Conservation (phyloP, 768 basidiomycete genomes). For the Podaxis sp. region DNA sequence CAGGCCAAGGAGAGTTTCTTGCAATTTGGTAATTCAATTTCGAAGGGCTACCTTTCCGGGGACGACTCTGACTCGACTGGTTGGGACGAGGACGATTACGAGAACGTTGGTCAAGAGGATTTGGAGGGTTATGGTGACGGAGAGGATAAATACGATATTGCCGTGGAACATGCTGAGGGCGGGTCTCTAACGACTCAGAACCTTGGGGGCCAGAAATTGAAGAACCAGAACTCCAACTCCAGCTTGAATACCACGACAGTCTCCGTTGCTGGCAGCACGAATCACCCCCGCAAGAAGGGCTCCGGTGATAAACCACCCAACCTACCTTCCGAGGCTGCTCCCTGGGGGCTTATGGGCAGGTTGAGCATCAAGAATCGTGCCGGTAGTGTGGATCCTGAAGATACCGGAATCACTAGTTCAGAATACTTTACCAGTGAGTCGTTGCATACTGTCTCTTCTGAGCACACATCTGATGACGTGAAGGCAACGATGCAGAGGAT, state of each 20-base stretch:
- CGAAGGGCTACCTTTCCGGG: constrained; percentile 45
- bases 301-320: constrained; percentile 46
- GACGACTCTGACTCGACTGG: constrained; percentile 40
- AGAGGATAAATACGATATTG: constrained; percentile 34
- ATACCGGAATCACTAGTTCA: constrained; percentile 61
- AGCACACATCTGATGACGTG: neutral
- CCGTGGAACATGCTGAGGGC: constrained; percentile 38
- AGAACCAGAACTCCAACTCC: constrained; percentile 33
- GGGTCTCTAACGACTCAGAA: constrained; percentile 7
- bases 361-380: constrained; percentile 44
- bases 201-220: constrained; percentile 19
- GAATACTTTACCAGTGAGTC: constrained; percentile 66
- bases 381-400: constrained; percentile 31
- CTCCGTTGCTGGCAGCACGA: constrained; percentile 16
- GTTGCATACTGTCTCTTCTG: constrained; percentile 17
- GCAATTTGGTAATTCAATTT: constrained; percentile 58
- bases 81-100: constrained; percentile 37
- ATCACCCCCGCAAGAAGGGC: constrained; percentile 34
- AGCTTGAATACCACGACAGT: constrained; percentile 33
- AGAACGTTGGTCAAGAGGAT: constrained; percentile 27
- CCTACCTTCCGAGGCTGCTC: constrained; percentile 57
- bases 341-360: constrained; percentile 75
- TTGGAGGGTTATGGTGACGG: constrained; percentile 25
- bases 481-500: neutral
- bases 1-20: constrained; percentile 64